Evolutionary conservation across 2,329 filamentous ascomycete species (phyloP).

Genomic region (Thermoascus crustaceus): DNA sequence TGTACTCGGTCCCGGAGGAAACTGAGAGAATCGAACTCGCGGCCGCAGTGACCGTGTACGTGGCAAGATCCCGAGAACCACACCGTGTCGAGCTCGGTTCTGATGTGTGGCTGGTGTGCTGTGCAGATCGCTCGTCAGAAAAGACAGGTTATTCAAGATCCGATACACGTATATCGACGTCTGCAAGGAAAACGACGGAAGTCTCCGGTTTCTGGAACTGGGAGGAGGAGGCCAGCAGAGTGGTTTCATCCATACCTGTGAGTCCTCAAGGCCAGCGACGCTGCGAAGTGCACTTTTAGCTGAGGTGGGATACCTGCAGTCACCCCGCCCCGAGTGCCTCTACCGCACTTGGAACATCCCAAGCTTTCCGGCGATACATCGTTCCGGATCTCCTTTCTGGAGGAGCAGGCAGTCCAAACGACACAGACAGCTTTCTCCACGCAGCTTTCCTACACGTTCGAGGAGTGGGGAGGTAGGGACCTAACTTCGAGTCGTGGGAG

Average conservation of each 20-base stretch:
- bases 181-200: slow-evolving; percentile 30
- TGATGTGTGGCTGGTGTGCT: too few species aligned
- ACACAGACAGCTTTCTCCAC: slow-evolving; percentile 31
- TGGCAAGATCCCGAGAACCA: too few species aligned
- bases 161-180: slow-evolving; percentile 33
- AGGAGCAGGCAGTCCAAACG: slow-evolving; percentile 36
- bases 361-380: slow-evolving; percentile 26
- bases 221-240: slow-evolving; percentile 31
- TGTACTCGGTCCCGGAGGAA: too few species aligned
- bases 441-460: slow-evolving; percentile 36
- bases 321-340: slow-evolving; percentile 28
- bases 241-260: slow-evolving; percentile 32
- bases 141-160: slow-evolving; percentile 32
- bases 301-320: slow-evolving; percentile 16
- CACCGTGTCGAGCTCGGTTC: too few species aligned
- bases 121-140: slow-evolving; percentile 31
- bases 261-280: slow-evolving; percentile 9
- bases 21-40: too few species aligned
- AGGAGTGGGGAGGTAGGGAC: slow-evolving; percentile 30
- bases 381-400: slow-evolving; percentile 34
- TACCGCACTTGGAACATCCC: slow-evolving; percentile 37
- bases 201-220: slow-evolving; percentile 29
- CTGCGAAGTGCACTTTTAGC: background rate
- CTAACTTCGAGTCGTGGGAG: background rate
- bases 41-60: too few species aligned